Percentiles rank a stretch among this genome's conserved stretches.
Evolutionary conservation across 208 protist genomes (phyloP).

Genomic region (Wallacemonas sp.): DNA sequence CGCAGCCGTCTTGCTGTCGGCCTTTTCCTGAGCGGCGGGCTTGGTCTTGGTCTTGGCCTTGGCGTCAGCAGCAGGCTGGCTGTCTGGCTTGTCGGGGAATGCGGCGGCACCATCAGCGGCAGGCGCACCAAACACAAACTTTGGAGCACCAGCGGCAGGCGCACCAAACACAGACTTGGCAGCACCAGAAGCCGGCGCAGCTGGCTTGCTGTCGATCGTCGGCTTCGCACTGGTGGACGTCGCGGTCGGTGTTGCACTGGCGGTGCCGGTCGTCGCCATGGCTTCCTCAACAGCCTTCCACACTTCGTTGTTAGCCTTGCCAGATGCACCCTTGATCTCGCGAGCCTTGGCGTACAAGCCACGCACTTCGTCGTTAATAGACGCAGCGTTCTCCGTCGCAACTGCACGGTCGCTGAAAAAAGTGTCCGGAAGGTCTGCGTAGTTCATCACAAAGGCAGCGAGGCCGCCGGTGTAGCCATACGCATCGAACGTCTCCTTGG

Average conservation of each 20-base stretch:
- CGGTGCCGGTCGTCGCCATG: not conserved
- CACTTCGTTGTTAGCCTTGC: conserved; percentile 45
- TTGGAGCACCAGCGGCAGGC: not conserved
- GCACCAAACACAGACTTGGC: conserved; percentile 22
- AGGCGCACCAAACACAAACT: conserved; percentile 5
- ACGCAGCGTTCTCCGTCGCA: conserved; percentile 34
- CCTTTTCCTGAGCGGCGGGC: not conserved
- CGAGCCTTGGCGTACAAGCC: conserved; percentile 64
- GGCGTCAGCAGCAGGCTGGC: not conserved
- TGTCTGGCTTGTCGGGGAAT: no score
- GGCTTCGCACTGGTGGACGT: not conserved
- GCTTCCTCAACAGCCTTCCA: conserved; percentile 35
- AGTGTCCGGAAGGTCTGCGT: conserved; percentile 39
- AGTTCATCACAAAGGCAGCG: conserved; percentile 82
- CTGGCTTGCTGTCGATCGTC: not conserved
- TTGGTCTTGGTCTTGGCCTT: not conserved
- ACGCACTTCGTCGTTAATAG: conserved; percentile 74
- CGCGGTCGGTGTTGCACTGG: not conserved
- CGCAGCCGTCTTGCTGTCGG: not conserved
- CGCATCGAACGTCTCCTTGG: conserved; percentile 62
- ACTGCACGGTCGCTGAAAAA: conserved; percentile 54
- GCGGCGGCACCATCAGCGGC: not conserved
- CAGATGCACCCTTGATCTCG: conserved; percentile 44
- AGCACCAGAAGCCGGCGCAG: conserved; percentile 3
- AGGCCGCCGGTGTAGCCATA: conserved; percentile 66